Evolutionary conservation across 192 early-diverging fungal species (phyloP), one percentile per base, ranked within the genome.

Genomic region (Coemansia sp.): DNA sequence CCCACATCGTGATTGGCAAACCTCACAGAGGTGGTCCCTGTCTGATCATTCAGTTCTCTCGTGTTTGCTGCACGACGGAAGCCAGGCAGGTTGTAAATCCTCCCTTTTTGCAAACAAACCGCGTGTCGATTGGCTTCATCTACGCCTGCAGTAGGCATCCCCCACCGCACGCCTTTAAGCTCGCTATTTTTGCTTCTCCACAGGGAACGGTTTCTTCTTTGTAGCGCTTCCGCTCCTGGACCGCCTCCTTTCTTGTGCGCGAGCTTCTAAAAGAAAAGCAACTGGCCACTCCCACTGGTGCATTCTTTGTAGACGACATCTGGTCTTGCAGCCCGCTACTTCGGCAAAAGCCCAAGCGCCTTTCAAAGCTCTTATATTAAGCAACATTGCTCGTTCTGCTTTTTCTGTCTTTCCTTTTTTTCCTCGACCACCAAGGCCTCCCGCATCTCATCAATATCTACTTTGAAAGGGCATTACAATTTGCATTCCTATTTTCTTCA

Each of bases 401-500:
- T 22, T 44, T 16, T 44, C 16, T 14, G 3, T 14, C 7, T 53
- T 52, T 53, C 51, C 27, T 51, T 34, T 32, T 31, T 62, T 62
- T 53, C 49, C 27, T 62, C 49, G 28, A 31, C 25, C 60, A 54
- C 26, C 28, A 44, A 9, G 60, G 50, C 49, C 60, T 32, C 50
- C 48, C 34, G 30, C 60, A 51, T 52, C n/a, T 31, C 49, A 32
- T 30, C 51, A 59, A 59, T 47, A 51, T 53, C 18, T 51, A n/a
- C 27, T 62, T 18, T 53, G 49, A 62, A 62, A 62, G 41, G 60
- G 60, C 60, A 62, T 62, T 28, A 30, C 51, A 49, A 62, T 62
- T n/a, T 62, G 60, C 60, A 62, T 62, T 62, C 50, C 60, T 44
- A 44, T 62, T 62, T 51, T 34, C 28, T 60, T 60, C 44, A 50